These are phyloP conservation scores for Maudiozyma bulderi DNA, from an alignment of 805 yeast species.

Conservation along the genomic window DNA sequence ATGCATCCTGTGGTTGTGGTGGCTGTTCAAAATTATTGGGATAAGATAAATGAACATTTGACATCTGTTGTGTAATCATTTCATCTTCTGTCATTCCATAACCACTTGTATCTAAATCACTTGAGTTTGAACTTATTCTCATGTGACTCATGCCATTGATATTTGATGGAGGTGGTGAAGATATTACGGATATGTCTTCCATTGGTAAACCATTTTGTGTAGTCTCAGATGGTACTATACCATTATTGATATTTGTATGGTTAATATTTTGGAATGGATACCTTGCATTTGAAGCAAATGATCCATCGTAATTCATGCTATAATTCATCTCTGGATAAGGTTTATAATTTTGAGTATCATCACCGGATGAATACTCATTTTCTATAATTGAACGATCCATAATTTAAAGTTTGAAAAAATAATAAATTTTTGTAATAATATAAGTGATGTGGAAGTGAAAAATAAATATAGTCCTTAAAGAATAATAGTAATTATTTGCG, in stretches of 20 bases:
- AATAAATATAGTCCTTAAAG: no score
- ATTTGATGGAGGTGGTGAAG: not conserved
- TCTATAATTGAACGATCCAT: not conserved
- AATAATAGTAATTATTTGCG: no score
- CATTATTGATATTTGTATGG: no score
- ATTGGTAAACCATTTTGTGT: not conserved
- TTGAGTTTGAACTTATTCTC: not conserved
- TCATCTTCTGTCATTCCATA: conserved; percentile 1
- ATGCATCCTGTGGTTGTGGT: not conserved
- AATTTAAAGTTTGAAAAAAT: not conserved
- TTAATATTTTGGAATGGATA: not conserved
- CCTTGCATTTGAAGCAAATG: not conserved
- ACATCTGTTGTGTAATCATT: conserved; percentile 1
- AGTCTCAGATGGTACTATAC: not conserved
- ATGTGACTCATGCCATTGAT: not conserved
- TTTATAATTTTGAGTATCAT: not conserved
- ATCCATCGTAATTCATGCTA: not conserved
- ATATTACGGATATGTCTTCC: not conserved
- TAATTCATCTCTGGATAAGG: conserved; percentile 1
- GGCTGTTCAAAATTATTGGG: not conserved
- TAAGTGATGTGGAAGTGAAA: not conserved
- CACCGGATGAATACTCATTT: not conserved
- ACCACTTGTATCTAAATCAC: not conserved
- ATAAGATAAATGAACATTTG: not conserved
- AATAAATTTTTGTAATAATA: not conserved